These are phyloP conservation scores for Clonostachys sp. DNA, from an alignment of 2,329 filamentous ascomycete species.

Conservation along the genomic window DNA sequence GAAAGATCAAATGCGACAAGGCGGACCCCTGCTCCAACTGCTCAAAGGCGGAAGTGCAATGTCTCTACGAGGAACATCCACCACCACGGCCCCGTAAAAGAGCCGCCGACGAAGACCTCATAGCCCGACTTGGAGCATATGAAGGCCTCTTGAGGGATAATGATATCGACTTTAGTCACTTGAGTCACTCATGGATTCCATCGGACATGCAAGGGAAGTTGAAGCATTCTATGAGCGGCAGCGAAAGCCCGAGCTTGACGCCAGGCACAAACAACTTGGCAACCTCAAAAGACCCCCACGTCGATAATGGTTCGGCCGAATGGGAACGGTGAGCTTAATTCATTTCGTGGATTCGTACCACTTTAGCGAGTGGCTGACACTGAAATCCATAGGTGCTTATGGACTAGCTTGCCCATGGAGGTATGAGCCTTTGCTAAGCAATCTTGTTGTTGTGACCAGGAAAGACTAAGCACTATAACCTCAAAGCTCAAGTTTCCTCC, in stretches of 20 bases:
- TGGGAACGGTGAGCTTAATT: too few species aligned
- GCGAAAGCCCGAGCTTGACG: neutral
- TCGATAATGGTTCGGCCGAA: constrained; percentile 1
- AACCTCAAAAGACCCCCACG: too few species aligned
- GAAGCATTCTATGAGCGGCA: neutral
- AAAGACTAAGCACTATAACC: too few species aligned
- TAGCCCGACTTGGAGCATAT: constrained; percentile 12
- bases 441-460: too few species aligned
- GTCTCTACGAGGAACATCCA: constrained; percentile 12
- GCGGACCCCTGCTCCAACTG: neutral
- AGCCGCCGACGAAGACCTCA: constrained; percentile 16
- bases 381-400: too few species aligned
- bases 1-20: constrained; percentile 1
- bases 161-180: constrained; percentile 11
- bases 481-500: constrained; percentile 14
- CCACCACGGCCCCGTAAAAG: constrained; percentile 15
- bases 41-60: constrained; percentile 8
- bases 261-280: rapidly evolving
- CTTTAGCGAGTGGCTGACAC: constrained; percentile 9
- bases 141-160: constrained; percentile 18
- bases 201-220: constrained; percentile 5
- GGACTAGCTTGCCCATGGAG: too few species aligned
- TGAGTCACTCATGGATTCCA: constrained; percentile 14
- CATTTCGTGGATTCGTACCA: neutral
- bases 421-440: neutral